A percentile compares a stretch with the other conserved stretches of the same genome.
These are phyloP conservation scores for Picea mariana DNA, from an alignment of 83 land plant species.

Conservation along the genomic window DNA sequence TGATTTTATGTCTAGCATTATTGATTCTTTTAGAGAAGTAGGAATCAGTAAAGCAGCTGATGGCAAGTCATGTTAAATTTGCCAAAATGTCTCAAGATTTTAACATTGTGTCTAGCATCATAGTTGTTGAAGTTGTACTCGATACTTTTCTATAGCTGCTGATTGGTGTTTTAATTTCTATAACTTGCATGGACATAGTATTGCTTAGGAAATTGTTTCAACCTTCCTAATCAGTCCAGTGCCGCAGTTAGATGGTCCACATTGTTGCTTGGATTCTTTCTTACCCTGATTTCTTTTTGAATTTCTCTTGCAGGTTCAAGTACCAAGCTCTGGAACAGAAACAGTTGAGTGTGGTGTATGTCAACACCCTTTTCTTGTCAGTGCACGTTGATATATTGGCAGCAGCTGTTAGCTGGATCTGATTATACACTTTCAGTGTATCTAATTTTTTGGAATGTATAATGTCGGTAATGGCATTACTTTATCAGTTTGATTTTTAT, in stretches of 20 bases:
- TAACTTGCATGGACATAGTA: not conserved
- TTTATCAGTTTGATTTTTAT: too few species aligned
- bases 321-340: constrained; percentile 91
- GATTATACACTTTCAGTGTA: too few species aligned
- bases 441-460: too few species aligned
- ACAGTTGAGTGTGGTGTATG: constrained; percentile 98
- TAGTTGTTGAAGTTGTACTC: too few species aligned
- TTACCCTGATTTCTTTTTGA: not conserved
- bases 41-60: not conserved
- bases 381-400: constrained; percentile 59
- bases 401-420: too few species aligned
- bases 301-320: constrained; percentile 74
- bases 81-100: too few species aligned
- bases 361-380: constrained; percentile 95
- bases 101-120: too few species aligned
- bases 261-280: too few species aligned
- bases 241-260: not conserved
- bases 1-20: not conserved
- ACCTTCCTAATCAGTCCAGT: not conserved
- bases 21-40: not conserved
- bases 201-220: not conserved
- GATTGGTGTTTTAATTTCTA: not conserved
- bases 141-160: too few species aligned
- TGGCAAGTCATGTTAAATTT: not conserved
- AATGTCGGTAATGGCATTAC: too few species aligned